Percentiles rank a stretch among this genome's conserved stretches.
Evolutionary conservation across 2,329 filamentous ascomycete species (phyloP).

Genomic region (Cladosporium sp.): DNA sequence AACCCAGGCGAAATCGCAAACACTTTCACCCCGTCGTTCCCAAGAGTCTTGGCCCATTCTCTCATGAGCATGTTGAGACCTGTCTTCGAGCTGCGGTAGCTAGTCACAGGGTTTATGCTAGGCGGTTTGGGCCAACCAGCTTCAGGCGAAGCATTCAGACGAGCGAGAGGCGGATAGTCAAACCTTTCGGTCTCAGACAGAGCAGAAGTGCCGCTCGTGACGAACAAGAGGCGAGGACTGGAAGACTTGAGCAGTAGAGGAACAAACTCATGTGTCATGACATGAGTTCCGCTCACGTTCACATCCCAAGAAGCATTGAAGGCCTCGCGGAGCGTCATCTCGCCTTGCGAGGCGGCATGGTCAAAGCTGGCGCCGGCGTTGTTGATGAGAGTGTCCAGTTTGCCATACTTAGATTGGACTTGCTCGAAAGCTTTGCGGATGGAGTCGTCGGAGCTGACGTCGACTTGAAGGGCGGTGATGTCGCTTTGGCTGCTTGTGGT

Average conservation of each 20-base stretch:
- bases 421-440: conserved; percentile 45
- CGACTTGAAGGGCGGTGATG: conserved; percentile 48
- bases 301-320: conserved; percentile 35
- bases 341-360: conserved; percentile 24
- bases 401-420: conserved; percentile 41
- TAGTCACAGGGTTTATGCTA: conserved; percentile 23
- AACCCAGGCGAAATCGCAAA: conserved; percentile 45
- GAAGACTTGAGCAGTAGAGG: conserved; percentile 36
- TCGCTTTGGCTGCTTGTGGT: conserved; percentile 38
- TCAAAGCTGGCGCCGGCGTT: conserved; percentile 54
- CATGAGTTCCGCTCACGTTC: conserved; percentile 38
- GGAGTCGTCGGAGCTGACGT: conserved; percentile 51
- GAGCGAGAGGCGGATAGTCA: conserved; percentile 23
- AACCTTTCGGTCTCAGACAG: conserved; percentile 33
- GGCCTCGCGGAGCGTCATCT: conserved; percentile 32
- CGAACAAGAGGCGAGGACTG: conserved; percentile 35
- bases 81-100: conserved; percentile 42
- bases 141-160: conserved; percentile 23
- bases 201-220: conserved; percentile 40
- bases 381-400: conserved; percentile 53
- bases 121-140: conserved; percentile 47
- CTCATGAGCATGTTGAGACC: conserved; percentile 49
- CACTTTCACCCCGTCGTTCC: conserved; percentile 46
- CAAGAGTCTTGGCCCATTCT: conserved; percentile 41
- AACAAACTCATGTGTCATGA: conserved; percentile 34